These are phyloP conservation scores for Styphnolobium japonicum DNA, from an alignment of 306 rosid genomes.

Conservation along the genomic window DNA sequence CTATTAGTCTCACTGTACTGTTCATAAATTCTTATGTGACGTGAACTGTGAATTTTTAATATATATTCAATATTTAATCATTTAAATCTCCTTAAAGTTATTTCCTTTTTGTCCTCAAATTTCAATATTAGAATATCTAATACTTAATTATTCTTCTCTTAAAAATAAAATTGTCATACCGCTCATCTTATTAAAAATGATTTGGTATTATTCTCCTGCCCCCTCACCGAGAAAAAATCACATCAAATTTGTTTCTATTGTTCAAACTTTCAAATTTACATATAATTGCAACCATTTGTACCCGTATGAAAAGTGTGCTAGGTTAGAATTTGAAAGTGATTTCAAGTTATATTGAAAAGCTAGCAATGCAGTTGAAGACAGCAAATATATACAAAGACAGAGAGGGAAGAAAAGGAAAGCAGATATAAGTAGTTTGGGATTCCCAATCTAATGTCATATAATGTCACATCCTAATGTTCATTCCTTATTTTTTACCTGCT, in stretches of 20 bases:
- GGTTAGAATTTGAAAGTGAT: conserved; percentile 37
- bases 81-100: background rate
- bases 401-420: conserved; percentile 39
- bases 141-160: background rate
- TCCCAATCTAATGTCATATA: conserved; percentile 33
- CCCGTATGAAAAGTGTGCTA: background rate
- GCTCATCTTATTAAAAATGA: background rate
- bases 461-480: conserved; percentile 38
- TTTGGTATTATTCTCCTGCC: background rate
- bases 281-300: background rate
- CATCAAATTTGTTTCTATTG: conserved; percentile 12
- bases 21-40: background rate
- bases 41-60: background rate
- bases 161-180: background rate
- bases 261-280: background rate
- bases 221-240: background rate
- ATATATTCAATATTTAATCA: background rate
- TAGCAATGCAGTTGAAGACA: conserved; percentile 38
- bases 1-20: background rate
- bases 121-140: background rate
- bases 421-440: conserved; percentile 40
- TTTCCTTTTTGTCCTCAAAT: background rate
- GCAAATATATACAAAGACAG: conserved; percentile 41
- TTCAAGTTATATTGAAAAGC: conserved; percentile 13
- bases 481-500: background rate